phyloP scores from a whole-genome alignment of 345 rosid species.

The Raphanus raphanistrum region DNA sequence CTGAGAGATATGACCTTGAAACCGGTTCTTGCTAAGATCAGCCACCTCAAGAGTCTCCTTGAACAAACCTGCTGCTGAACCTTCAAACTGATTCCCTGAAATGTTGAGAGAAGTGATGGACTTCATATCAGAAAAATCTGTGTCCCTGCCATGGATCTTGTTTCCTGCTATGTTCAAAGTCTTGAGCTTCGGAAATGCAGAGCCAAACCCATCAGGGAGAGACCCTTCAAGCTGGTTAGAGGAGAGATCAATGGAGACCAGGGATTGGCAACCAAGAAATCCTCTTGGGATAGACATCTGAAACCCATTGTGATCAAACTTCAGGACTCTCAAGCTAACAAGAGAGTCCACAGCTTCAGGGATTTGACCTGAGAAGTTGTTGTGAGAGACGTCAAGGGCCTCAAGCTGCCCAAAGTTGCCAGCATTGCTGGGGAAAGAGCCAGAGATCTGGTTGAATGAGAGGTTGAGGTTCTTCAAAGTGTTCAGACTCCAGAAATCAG shows the following conservation, averaged over 20 bases:
- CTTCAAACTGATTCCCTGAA: constrained; percentile 69
- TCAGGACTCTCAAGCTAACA: constrained; percentile 57
- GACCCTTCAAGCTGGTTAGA: constrained; percentile 65
- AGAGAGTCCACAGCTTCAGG: constrained; percentile 59
- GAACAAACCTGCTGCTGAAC: constrained; percentile 56
- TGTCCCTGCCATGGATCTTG: constrained; percentile 55
- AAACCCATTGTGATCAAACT: constrained; percentile 58
- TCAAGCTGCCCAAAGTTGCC: constrained; percentile 79
- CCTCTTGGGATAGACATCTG: constrained; percentile 62
- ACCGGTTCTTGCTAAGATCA: constrained; percentile 80
- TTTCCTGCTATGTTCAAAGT: constrained; percentile 69
- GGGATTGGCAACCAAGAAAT: constrained; percentile 52
- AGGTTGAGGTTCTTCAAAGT: constrained; percentile 68
- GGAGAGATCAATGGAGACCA: constrained; percentile 66
- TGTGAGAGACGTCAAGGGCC: constrained; percentile 67
- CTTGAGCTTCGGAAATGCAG: constrained; percentile 73
- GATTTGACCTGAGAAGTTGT: constrained; percentile 73
- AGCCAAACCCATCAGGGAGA: constrained; percentile 72
- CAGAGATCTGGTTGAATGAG: constrained; percentile 71
- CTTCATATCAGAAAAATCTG: constrained; percentile 54
- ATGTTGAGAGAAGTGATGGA: constrained; percentile 63
- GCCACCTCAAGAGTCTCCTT: constrained; percentile 50
- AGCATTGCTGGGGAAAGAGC: constrained; percentile 68
- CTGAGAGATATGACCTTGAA: constrained; percentile 81
- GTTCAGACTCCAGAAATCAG: constrained; percentile 88